phyloP scores from a whole-genome alignment of 768 basidiomycete species.

The Leccinum aurantiacum region DNA sequence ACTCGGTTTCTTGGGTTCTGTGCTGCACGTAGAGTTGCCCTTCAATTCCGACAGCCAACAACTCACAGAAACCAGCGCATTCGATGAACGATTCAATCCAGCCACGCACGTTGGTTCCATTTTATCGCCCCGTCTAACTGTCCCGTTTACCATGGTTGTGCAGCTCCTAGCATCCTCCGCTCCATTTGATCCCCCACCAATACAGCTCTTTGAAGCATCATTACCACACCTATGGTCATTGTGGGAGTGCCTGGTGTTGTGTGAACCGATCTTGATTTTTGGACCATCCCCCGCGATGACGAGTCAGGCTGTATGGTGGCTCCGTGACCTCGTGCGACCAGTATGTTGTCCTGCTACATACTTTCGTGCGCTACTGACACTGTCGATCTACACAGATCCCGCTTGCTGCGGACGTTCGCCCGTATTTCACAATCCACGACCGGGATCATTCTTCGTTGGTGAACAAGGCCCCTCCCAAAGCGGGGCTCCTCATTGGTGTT shows the following conservation, averaged over 20 bases:
- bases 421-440: slow-evolving; percentile 97
- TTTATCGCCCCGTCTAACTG: not conserved
- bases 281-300: slow-evolving; percentile 76
- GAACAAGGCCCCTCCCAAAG: slow-evolving; percentile 76
- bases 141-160: not conserved
- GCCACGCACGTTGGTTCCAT: slow-evolving; percentile 43
- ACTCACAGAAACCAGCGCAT: slow-evolving; percentile 52
- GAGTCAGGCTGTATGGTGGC: slow-evolving; percentile 90
- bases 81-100: slow-evolving; percentile 54
- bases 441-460: slow-evolving; percentile 74
- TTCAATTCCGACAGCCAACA: slow-evolving; percentile 71
- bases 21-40: slow-evolving; percentile 73
- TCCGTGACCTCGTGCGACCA: slow-evolving; percentile 83
- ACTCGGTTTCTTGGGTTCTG: slow-evolving; percentile 80
- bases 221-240: slow-evolving; percentile 73
- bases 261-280: slow-evolving; percentile 87
- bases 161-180: slow-evolving; percentile 71
- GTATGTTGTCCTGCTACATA: slow-evolving; percentile 39
- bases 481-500: slow-evolving; percentile 76
- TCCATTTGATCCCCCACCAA: slow-evolving; percentile 55
- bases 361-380: not conserved
- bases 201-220: slow-evolving; percentile 62
- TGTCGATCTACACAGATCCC: slow-evolving; percentile 59
- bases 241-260: slow-evolving; percentile 93
- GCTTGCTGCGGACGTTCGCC: slow-evolving; percentile 79